Conservation (phyloP, 1,284 basidiomycete species). For the Naganishia sp. region DNA sequence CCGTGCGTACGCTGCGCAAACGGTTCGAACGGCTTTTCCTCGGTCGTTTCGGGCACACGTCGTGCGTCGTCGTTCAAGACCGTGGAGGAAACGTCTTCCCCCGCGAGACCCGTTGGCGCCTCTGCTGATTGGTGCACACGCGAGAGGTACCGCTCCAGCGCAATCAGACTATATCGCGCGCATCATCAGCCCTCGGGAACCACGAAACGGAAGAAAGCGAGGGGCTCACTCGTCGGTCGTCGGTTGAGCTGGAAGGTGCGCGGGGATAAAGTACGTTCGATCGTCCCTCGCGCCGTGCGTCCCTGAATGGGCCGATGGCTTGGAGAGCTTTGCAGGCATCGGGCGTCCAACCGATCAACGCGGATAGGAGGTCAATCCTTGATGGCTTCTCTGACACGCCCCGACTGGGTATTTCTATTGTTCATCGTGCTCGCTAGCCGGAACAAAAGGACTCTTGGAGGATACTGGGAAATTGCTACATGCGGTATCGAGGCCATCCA, state of each 20-base stretch:
- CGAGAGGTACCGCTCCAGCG: slow-evolving; percentile 17
- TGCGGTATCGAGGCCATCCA: no score
- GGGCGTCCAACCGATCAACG: no score
- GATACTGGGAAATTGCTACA: no score
- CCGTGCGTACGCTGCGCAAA: no score
- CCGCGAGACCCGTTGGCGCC: slow-evolving; percentile 11
- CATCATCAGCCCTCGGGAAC: not conserved
- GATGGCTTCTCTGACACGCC: no score
- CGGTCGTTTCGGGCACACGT: no score
- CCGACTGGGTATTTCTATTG: no score
- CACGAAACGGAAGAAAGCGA: not conserved
- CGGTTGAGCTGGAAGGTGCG: slow-evolving; percentile 14
- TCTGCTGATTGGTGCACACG: slow-evolving; percentile 7
- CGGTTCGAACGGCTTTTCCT: no score
- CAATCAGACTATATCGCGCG: not conserved
- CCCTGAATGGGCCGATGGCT: not conserved
- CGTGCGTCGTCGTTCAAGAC: no score
- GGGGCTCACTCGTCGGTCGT: slow-evolving; percentile 26
- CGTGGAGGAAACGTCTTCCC: slow-evolving; percentile 1
- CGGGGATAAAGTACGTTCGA: slow-evolving; percentile 17
- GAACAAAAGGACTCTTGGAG: no score
- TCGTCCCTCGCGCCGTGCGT: not conserved
- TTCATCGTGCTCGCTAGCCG: no score
- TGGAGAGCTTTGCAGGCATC: slow-evolving; percentile 15
- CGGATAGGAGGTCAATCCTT: no score